Percentiles rank a stretch among this genome's conserved stretches.
Evolutionary conservation across 2,329 filamentous ascomycete species (phyloP).

Genomic region (Pestalotiopsis sp.): DNA sequence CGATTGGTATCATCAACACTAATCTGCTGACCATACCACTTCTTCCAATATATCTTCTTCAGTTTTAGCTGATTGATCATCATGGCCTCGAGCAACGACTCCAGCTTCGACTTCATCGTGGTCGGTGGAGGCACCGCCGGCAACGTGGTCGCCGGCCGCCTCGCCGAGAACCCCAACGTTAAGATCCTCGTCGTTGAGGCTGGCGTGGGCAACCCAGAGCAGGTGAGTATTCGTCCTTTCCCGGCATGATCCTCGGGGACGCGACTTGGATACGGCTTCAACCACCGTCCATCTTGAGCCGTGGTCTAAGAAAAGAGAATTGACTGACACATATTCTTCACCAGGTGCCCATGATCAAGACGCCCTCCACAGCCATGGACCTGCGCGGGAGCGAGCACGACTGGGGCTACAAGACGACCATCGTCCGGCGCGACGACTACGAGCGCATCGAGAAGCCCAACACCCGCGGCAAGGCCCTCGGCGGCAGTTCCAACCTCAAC

Average conservation of each 20-base stretch:
- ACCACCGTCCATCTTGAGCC: no score
- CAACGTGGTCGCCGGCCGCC: conserved; percentile 47
- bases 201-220: conserved; percentile 43
- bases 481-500: conserved; percentile 59
- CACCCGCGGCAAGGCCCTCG: conserved; percentile 59
- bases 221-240: not conserved
- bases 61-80: not conserved
- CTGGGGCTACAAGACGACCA: conserved; percentile 62
- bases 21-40: not conserved
- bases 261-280: no score
- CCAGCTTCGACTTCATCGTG: conserved; percentile 32
- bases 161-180: conserved; percentile 50
- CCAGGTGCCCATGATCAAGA: conserved; percentile 51
- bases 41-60: not conserved
- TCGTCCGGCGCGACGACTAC: conserved; percentile 60
- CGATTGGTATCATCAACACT: not conserved
- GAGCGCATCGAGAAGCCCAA: conserved; percentile 64
- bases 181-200: conserved; percentile 48
- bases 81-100: not conserved
- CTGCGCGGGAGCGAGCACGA: conserved; percentile 57
- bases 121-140: conserved; percentile 44
- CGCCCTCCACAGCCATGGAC: conserved; percentile 52
- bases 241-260: no score
- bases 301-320: not conserved
- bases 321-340: conserved; percentile 11